These are phyloP conservation scores for Paecilomyces variotii DNA, from an alignment of 2,329 filamentous ascomycete genomes.

Conservation along the genomic window DNA sequence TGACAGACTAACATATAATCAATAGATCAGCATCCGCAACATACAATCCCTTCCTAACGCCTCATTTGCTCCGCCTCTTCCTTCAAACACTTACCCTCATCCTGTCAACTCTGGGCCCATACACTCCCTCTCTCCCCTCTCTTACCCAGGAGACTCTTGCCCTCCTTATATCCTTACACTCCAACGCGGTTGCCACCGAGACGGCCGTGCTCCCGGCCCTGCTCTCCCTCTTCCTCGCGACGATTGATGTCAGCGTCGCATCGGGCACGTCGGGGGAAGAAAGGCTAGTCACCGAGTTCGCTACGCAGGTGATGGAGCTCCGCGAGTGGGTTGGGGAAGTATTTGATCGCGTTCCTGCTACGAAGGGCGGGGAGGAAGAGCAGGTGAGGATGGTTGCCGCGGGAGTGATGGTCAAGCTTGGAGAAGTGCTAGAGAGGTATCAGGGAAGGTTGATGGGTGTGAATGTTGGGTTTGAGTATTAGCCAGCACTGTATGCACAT, in stretches of 20 bases:
- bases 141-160: slow-evolving; percentile 81
- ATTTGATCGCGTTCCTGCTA: slow-evolving; percentile 52
- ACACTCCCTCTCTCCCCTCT: slow-evolving; percentile 64
- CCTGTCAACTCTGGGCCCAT: slow-evolving; percentile 73
- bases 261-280: slow-evolving; percentile 48
- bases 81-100: slow-evolving; percentile 80
- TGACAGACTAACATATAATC: slow-evolving; percentile 7
- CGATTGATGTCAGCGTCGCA: slow-evolving; percentile 68
- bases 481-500: neutral
- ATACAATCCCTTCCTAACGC: slow-evolving; percentile 60
- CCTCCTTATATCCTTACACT: slow-evolving; percentile 64
- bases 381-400: slow-evolving; percentile 55
- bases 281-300: slow-evolving; percentile 64
- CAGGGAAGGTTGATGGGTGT: slow-evolving; percentile 70
- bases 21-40: slow-evolving; percentile 26
- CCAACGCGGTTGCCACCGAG: slow-evolving; percentile 48
- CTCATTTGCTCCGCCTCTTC: slow-evolving; percentile 68
- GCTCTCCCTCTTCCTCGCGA: slow-evolving; percentile 67
- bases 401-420: slow-evolving; percentile 69
- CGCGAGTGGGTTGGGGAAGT: slow-evolving; percentile 75
- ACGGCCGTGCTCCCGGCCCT: slow-evolving; percentile 63
- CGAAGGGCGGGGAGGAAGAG: slow-evolving; percentile 52
- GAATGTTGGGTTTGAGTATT: slow-evolving; percentile 41
- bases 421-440: slow-evolving; percentile 76
- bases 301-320: slow-evolving; percentile 73